Percentiles rank a stretch among this genome's conserved stretches.
phyloP scores from a whole-genome alignment of 1,284 basidiomycete genomes.

The Neonothopanus nambi region DNA sequence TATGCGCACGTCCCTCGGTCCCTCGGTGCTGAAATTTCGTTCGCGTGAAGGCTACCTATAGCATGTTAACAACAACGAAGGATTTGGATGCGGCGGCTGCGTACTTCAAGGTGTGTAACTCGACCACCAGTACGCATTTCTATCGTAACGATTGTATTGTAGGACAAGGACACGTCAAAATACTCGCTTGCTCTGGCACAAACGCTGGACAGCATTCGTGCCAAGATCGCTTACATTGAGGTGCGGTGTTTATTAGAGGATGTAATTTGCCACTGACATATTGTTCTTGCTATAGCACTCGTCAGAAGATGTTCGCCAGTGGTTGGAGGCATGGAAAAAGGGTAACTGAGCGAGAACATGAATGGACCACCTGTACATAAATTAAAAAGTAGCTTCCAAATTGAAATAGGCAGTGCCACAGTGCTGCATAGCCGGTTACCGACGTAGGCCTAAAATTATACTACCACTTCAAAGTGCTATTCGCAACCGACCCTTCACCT shows the following conservation, averaged over 20 bases:
- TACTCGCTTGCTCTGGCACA: constrained; percentile 15
- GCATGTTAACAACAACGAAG: constrained; percentile 10
- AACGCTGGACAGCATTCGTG: constrained; percentile 15
- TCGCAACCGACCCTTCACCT: no score
- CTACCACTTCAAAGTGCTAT: no score
- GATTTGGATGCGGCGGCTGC: constrained; percentile 13
- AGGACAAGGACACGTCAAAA: constrained; percentile 17
- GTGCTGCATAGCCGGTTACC: no score
- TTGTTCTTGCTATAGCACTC: background rate
- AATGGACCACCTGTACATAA: no score
- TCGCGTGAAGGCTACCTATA: constrained; percentile 5
- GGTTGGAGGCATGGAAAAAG: constrained; percentile 7
- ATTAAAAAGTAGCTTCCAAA: no score
- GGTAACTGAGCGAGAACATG: background rate
- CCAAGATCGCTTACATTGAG: constrained; percentile 16
- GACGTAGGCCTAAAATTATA: no score
- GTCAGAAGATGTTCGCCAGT: constrained; percentile 5
- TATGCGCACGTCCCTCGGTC: background rate
- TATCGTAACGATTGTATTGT: background rate
- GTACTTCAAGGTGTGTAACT: constrained; percentile 11
- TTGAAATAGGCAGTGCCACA: no score
- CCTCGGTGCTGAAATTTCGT: background rate
- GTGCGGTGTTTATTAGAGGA: background rate
- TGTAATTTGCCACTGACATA: background rate
- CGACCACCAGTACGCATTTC: background rate